A percentile compares a stretch with the other conserved stretches of the same genome.
phyloP scores from a whole-genome alignment of 257 asterid genomes.

The Primulina eburnea region DNA sequence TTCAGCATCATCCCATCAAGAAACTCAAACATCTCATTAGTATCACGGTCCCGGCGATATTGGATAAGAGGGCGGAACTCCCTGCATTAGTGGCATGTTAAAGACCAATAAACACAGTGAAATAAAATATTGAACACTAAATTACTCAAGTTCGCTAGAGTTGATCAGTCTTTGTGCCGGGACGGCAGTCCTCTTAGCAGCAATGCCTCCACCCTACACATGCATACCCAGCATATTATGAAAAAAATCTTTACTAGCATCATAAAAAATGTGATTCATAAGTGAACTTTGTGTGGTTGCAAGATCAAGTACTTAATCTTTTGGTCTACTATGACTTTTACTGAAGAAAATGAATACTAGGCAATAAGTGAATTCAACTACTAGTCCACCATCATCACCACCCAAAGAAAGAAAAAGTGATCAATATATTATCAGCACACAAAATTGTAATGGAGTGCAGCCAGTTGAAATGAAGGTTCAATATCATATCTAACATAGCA shows the following conservation, averaged over 20 bases:
- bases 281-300: background rate
- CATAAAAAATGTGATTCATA: conserved; percentile 11
- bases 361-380: background rate
- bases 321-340: background rate
- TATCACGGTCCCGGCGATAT: conserved; percentile 84
- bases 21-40: conserved; percentile 56
- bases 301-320: background rate
- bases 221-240: conserved; percentile 18
- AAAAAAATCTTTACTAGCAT: conserved; percentile 15
- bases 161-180: conserved; percentile 92
- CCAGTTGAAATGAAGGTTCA: conserved; percentile 2
- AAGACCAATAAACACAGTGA: conserved; percentile 15
- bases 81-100: conserved; percentile 36
- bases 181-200: conserved; percentile 51
- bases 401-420: background rate
- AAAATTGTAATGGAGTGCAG: background rate
- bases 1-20: conserved; percentile 95
- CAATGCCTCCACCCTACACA: conserved; percentile 83
- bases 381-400: background rate
- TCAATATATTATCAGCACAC: background rate
- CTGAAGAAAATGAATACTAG: conserved; percentile 2
- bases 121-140: conserved; percentile 20
- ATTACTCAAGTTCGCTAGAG: conserved; percentile 91
- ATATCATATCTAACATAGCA: conserved; percentile 12
- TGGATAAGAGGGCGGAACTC: conserved; percentile 94